phyloP scores from a whole-genome alignment of 2,329 filamentous ascomycete species.

The Endothia cerciana region DNA sequence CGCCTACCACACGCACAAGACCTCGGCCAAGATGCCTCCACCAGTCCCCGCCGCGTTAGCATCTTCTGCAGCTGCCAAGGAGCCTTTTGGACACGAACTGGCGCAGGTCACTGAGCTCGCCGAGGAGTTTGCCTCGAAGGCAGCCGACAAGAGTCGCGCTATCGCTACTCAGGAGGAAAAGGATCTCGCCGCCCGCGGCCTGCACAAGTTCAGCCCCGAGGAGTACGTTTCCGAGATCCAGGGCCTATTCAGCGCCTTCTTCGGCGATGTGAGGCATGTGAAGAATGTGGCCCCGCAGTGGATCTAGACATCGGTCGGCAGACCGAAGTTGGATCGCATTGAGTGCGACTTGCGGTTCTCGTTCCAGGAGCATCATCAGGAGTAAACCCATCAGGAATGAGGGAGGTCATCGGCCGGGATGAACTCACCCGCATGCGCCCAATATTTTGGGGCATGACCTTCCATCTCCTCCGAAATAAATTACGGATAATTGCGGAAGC shows the following conservation, averaged over 20 bases:
- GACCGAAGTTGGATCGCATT: neutral
- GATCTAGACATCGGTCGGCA: constrained; percentile 46
- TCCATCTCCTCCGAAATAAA: neutral
- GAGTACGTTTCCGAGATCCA: constrained; percentile 86
- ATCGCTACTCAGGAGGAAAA: constrained; percentile 74
- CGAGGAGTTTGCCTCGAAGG: constrained; percentile 76
- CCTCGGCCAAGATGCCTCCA: constrained; percentile 36
- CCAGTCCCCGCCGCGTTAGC: constrained; percentile 24
- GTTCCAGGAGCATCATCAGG: too few relatives aligned
- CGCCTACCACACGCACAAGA: constrained; percentile 34
- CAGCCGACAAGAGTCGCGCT: constrained; percentile 51
- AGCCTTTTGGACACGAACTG: constrained; percentile 85
- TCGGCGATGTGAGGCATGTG: constrained; percentile 45
- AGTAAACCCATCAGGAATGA: too few relatives aligned
- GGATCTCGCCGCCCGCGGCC: constrained; percentile 69
- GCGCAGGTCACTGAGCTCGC: constrained; percentile 91
- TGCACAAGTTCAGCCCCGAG: constrained; percentile 74
- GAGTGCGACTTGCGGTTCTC: too few relatives aligned
- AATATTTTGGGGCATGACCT: too few relatives aligned
- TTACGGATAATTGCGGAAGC: neutral
- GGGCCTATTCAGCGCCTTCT: constrained; percentile 66
- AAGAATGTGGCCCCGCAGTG: constrained; percentile 46
- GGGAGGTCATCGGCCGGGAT: too few relatives aligned
- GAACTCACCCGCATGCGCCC: too few relatives aligned
- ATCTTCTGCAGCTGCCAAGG: constrained; percentile 34